Evolutionary conservation across 371 early-diverging fungal species (phyloP).

Genomic region (Circinella minor): DNA sequence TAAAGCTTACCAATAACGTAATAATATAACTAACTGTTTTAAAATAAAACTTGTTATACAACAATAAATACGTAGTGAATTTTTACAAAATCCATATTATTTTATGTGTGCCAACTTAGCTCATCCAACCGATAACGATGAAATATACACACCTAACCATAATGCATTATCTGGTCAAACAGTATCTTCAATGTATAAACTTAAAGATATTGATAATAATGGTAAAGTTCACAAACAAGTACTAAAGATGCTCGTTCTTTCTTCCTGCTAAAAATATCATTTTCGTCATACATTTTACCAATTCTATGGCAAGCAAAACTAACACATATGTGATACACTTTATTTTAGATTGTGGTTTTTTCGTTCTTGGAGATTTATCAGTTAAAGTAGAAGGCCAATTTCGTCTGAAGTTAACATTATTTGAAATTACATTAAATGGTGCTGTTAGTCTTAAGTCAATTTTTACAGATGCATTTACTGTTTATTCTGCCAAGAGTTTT

Average conservation of each 20-base stretch:
- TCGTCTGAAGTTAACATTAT: slow-evolving; percentile 87
- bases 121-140: slow-evolving; percentile 40
- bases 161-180: slow-evolving; percentile 52
- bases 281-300: no score
- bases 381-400: slow-evolving; percentile 90
- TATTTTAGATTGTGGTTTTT: slow-evolving; percentile 83
- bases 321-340: neutral
- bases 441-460: slow-evolving; percentile 32
- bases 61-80: slow-evolving; percentile 52
- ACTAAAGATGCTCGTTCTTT: slow-evolving; percentile 3
- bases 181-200: slow-evolving; percentile 49
- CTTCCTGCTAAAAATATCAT: neutral
- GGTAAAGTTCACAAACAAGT: slow-evolving; percentile 23
- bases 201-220: slow-evolving; percentile 48
- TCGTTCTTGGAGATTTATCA: slow-evolving; percentile 94
- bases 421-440: slow-evolving; percentile 74
- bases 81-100: slow-evolving; percentile 56
- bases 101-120: slow-evolving; percentile 55
- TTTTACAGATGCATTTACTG: slow-evolving; percentile 70
- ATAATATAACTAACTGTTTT: neutral
- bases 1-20: neutral
- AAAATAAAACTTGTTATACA: neutral
- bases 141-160: slow-evolving; percentile 41
- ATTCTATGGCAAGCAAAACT: no score
- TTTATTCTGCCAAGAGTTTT: slow-evolving; percentile 87